phyloP scores from a whole-genome alignment of 495 filamentous ascomycete genomes.

The Xylaria castorea region DNA sequence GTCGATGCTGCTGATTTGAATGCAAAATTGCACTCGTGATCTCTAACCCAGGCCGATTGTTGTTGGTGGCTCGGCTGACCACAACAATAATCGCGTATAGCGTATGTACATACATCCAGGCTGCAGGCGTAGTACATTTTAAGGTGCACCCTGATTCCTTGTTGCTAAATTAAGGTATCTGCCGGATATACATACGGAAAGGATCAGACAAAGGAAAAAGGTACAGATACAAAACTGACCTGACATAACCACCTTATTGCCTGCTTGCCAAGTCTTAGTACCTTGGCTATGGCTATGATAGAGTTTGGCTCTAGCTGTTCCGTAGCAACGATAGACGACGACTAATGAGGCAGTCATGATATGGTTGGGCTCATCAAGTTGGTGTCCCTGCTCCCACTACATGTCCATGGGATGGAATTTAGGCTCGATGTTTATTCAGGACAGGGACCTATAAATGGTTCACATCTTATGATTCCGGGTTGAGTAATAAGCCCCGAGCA shows the following conservation, averaged over 20 bases:
- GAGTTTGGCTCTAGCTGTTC: too few species aligned
- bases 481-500: slow-evolving; percentile 5
- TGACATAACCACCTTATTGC: not conserved
- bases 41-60: not conserved
- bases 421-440: not conserved
- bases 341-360: not conserved
- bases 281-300: not conserved
- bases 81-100: not conserved
- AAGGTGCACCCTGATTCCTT: not conserved
- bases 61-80: slow-evolving; percentile 12
- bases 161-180: slow-evolving; percentile 1
- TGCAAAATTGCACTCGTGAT: not conserved
- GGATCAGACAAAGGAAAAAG: not conserved
- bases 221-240: not conserved
- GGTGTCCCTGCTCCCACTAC: not conserved
- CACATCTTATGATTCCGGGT: not conserved
- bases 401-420: not conserved
- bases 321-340: not conserved
- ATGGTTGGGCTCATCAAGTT: not conserved
- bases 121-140: not conserved
- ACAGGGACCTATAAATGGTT: slow-evolving; percentile 1
- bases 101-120: not conserved
- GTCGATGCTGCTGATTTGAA: not conserved
- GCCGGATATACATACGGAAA: not conserved
- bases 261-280: not conserved